A percentile compares a stretch with the other conserved stretches of the same genome.
phyloP scores from a whole-genome alignment of 768 basidiomycete genomes.

The Epithele typhae region DNA sequence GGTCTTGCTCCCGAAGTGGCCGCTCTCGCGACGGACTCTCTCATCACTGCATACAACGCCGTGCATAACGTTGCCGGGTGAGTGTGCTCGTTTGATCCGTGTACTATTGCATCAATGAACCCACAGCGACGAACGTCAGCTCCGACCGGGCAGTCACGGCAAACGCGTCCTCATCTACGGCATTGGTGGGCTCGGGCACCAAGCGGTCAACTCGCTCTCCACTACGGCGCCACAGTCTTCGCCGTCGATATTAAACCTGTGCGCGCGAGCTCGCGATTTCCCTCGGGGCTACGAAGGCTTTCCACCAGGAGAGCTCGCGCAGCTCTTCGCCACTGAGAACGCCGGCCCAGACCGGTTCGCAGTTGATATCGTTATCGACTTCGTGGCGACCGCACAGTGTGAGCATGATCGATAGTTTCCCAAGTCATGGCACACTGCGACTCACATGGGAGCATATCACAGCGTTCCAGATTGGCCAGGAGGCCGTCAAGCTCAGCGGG shows the following conservation, averaged over 20 bases:
- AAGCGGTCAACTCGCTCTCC: constrained; percentile 18
- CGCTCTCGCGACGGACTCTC: constrained; percentile 1
- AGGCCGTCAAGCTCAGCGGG: neutral
- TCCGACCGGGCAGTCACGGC: constrained; percentile 4
- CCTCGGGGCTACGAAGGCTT: constrained; percentile 21
- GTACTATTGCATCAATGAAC: too few relatives aligned
- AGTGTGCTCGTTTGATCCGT: too few relatives aligned
- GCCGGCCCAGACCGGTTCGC: constrained; percentile 6
- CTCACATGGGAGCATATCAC: neutral
- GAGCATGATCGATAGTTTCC: neutral
- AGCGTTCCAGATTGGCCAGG: neutral
- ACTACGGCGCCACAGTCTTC: constrained; percentile 23
- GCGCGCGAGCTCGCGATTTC: constrained; percentile 19
- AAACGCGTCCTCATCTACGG: constrained; percentile 7
- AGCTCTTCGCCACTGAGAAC: neutral
- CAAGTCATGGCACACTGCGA: neutral
- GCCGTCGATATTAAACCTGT: constrained; percentile 19
- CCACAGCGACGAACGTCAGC: too few relatives aligned
- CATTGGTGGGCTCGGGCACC: constrained; percentile 11
- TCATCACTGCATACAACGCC: constrained; percentile 7
- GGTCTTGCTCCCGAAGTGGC: constrained; percentile 9
- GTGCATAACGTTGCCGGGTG: constrained; percentile 3
- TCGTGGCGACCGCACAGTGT: constrained; percentile 20
- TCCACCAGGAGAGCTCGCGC: constrained; percentile 15
- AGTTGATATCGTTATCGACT: constrained; percentile 23